These are phyloP conservation scores for Cercospora zeae-maydis DNA, from an alignment of 2,329 filamentous ascomycete genomes.

Conservation along the genomic window DNA sequence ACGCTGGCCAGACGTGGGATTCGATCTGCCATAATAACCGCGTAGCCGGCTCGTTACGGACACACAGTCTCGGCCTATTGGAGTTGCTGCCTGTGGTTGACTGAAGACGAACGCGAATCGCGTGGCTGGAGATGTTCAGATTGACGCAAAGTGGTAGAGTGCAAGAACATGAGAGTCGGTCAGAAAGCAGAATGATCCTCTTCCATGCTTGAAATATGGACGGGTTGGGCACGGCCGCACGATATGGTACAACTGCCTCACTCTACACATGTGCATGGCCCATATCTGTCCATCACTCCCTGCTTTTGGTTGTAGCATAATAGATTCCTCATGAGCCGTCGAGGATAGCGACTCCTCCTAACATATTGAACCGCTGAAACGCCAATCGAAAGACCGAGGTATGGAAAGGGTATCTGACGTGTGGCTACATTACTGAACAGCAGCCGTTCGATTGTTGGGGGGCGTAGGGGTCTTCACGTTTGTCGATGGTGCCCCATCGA, in stretches of 20 bases:
- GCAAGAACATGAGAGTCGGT: not conserved
- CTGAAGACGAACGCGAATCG: not conserved
- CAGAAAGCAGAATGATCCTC: not conserved
- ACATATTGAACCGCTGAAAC: constrained; percentile 23
- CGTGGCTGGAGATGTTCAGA: not conserved
- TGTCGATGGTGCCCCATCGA: constrained; percentile 91
- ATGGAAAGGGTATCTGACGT: constrained; percentile 10
- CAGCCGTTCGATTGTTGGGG: constrained; percentile 90
- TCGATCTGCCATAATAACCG: not conserved
- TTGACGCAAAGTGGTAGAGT: not conserved
- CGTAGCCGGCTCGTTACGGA: not conserved
- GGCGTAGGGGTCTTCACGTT: constrained; percentile 96
- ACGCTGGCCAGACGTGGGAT: not conserved
- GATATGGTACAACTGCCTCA: constrained; percentile 15
- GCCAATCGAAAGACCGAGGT: constrained; percentile 23
- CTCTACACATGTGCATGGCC: constrained; percentile 13
- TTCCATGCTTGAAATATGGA: not conserved
- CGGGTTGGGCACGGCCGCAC: not conserved
- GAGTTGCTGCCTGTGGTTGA: not conserved
- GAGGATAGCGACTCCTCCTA: constrained; percentile 4
- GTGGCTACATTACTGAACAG: constrained; percentile 83
- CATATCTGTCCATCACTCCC: not conserved
- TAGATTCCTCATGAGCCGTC: constrained; percentile 7
- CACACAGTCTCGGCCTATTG: not conserved
- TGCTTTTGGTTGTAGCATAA: constrained; percentile 14